phyloP scores from a whole-genome alignment of 2,329 filamentous ascomycete species.

The Claviceps maximensis region DNA sequence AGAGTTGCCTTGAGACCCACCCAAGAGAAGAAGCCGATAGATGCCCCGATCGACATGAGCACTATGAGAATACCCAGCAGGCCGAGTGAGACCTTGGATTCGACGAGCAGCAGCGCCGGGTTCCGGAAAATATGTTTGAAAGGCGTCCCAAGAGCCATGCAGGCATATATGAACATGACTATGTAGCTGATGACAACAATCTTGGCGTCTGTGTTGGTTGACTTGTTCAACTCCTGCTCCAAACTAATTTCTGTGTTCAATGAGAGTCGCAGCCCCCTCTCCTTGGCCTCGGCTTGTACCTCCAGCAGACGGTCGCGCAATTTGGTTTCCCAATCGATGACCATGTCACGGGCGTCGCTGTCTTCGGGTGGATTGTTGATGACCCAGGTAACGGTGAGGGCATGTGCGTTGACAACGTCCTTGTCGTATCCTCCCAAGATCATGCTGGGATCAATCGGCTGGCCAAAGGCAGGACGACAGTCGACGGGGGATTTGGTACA shows the following conservation, averaged over 20 bases:
- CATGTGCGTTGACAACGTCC: slow-evolving; percentile 58
- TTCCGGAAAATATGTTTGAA: slow-evolving; percentile 67
- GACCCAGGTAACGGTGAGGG: slow-evolving; percentile 88
- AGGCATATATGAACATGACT: slow-evolving; percentile 98
- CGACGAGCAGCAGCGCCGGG: slow-evolving; percentile 72
- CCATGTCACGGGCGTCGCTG: slow-evolving; percentile 53
- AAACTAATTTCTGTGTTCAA: slow-evolving; percentile 94
- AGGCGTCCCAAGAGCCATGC: slow-evolving; percentile 79
- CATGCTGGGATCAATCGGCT: slow-evolving; percentile 75
- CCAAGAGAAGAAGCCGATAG: slow-evolving; percentile 88
- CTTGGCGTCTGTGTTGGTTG: slow-evolving; percentile 94
- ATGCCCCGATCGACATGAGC: slow-evolving; percentile 91
- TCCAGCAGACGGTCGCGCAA: slow-evolving; percentile 61
- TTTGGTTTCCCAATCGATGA: slow-evolving; percentile 80
- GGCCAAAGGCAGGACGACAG: slow-evolving; percentile 79
- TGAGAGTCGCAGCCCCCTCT: slow-evolving; percentile 71
- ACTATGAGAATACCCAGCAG: slow-evolving; percentile 91
- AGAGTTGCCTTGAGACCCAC: slow-evolving; percentile 85
- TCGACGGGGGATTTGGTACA: slow-evolving; percentile 71
- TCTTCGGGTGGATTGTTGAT: slow-evolving; percentile 75
- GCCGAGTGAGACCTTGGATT: slow-evolving; percentile 95
- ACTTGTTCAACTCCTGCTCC: slow-evolving; percentile 93
- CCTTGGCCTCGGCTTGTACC: slow-evolving; percentile 66
- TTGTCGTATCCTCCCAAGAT: slow-evolving; percentile 69
- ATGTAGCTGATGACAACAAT: slow-evolving; percentile 95